Conservation (phyloP, 2,329 filamentous ascomycete species). For the Diaporthe sp. region DNA sequence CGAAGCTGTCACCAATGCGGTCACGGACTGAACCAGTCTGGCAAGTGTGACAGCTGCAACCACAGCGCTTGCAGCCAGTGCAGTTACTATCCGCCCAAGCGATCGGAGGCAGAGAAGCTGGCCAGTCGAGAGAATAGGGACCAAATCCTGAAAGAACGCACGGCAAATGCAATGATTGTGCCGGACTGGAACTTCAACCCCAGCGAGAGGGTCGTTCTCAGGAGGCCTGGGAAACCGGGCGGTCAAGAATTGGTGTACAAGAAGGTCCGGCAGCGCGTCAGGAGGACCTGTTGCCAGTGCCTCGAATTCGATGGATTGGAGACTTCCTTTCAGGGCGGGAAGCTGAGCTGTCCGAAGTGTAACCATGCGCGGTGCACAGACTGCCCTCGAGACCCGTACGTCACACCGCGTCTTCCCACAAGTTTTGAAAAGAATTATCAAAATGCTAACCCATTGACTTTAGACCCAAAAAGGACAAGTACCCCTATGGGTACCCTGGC, state of each 20-base stretch:
- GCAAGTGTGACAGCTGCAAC: constrained; percentile 82
- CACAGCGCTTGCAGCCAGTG: constrained; percentile 88
- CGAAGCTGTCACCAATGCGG: constrained; percentile 84
- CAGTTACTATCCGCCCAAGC: constrained; percentile 79
- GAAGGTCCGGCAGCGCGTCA: constrained; percentile 79
- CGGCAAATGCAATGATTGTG: constrained; percentile 68
- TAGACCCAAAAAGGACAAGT: constrained; percentile 77
- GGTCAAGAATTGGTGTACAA: constrained; percentile 78
- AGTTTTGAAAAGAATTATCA: not conserved
- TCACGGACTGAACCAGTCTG: constrained; percentile 67
- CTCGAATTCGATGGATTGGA: constrained; percentile 46
- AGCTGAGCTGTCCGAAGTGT: constrained; percentile 78
- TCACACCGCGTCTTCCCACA: constrained; percentile 45
- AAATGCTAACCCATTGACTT: constrained; percentile 42
- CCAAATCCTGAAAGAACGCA: constrained; percentile 66
- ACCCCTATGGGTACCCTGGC: constrained; percentile 78
- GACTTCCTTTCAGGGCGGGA: constrained; percentile 69
- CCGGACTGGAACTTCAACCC: constrained; percentile 64
- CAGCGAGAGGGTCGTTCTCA: constrained; percentile 67
- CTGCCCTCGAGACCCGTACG: constrained; percentile 85
- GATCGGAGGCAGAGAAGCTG: constrained; percentile 67
- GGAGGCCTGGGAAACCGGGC: constrained; percentile 74
- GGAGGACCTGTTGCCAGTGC: constrained; percentile 84
- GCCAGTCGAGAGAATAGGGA: constrained; percentile 67
- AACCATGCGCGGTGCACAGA: constrained; percentile 82